Base-by-base conservation (phyloP, 1,284 basidiomycete species). In the Microbotryomycetes sp. region DNA sequence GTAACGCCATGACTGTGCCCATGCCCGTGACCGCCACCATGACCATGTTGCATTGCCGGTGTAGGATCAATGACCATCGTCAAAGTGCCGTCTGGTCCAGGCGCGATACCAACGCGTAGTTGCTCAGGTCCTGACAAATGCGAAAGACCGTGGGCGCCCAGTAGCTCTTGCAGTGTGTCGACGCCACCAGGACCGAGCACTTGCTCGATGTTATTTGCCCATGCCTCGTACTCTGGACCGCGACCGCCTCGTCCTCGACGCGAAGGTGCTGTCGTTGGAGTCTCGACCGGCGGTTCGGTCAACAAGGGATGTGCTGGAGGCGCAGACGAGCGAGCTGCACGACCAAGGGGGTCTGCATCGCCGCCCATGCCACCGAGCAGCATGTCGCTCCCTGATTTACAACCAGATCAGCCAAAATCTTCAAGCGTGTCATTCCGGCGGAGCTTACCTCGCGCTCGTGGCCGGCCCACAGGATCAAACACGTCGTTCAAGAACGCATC, bases 221-320 rank as follows among this genome's bases (percentile, higher is more conserved):
- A 68, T 29, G 62, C 64, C 15, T 62, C 60, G 53, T 68, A 68
- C 21, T 65, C 64, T n/a, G 67, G 59, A 31, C 60, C 64, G 27
- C 61, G 66, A 18, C 70, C 72, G 26, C 66, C 35, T 60, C 67
- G 58, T 3, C 59, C 52, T 13, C 59, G 65, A n/a, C 61, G 69
- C 11, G 60, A 60, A 15, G 52, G 59, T 54, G 48, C 56, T 49
- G 56, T 60, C 45, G 24, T 45, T 23, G 28, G 59, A 9, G 58
- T 54, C 30, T 63, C 63, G 61, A 46, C 52, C 3, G 65, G 56
- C 31, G 57, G 57, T 67, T 94, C 88, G 31, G 88, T 73, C 13
- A 96, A 81, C 11, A 96, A 79, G 3, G 91, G 91, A 73, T 96
- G 92, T 0, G 85, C 24, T 15, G 58, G 27, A 4, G 47, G 26